Percentiles rank a stretch among this genome's conserved stretches.
phyloP scores from a whole-genome alignment of 2,329 filamentous ascomycete genomes.

The Cytospora mali region DNA sequence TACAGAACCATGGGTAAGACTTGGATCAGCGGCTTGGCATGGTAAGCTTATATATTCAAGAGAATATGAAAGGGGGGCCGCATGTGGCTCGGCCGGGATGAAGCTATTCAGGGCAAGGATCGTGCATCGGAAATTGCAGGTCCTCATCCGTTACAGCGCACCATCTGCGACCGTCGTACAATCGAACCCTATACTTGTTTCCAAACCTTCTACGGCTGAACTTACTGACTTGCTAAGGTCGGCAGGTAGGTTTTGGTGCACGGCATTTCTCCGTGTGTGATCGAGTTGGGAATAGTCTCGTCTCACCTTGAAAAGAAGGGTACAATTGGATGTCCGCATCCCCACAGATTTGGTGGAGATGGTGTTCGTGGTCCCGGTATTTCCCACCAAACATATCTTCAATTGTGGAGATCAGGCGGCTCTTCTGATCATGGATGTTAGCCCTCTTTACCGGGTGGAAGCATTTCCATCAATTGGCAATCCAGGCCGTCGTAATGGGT shows the following conservation, averaged over 20 bases:
- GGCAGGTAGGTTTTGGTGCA: not conserved
- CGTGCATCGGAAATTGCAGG: constrained; percentile 10
- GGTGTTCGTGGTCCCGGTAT: constrained; percentile 10
- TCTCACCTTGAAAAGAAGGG: constrained; percentile 9
- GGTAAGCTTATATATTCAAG: constrained; percentile 14
- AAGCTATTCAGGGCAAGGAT: constrained; percentile 3
- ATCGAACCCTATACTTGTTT: constrained; percentile 2
- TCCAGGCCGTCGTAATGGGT: not conserved
- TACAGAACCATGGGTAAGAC: not conserved
- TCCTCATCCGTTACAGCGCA: no score
- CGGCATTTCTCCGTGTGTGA: not conserved
- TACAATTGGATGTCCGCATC: not conserved
- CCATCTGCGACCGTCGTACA: not conserved
- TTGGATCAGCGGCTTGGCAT: constrained; percentile 18
- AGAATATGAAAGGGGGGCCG: not conserved
- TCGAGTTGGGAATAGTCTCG: constrained; percentile 19
- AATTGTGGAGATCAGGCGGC: constrained; percentile 3
- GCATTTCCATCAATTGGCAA: constrained; percentile 1
- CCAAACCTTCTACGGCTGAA: not conserved
- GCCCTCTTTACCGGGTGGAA: no score
- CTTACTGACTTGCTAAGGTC: no score
- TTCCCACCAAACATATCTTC: constrained; percentile 17
- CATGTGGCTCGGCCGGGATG: constrained; percentile 4
- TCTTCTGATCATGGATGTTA: not conserved
- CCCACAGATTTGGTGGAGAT: not conserved